Conservation (phyloP, 2,329 filamentous ascomycete genomes). For the Alternaria tenuissima region DNA sequence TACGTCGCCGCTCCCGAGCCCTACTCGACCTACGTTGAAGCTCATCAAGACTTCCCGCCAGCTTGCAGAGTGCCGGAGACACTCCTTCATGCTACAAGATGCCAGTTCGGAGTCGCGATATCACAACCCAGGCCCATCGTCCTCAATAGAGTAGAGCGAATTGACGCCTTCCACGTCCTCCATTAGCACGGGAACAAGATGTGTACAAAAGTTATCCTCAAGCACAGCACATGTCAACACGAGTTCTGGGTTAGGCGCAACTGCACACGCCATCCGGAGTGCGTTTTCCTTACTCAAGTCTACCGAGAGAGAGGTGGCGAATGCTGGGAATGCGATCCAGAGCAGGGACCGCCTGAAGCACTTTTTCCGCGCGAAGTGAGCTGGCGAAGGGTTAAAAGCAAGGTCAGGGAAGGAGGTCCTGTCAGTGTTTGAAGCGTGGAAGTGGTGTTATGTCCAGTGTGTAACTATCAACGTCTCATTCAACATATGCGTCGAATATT, state of each 20-base stretch:
- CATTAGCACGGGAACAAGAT: slow-evolving; percentile 6
- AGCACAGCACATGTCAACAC: slow-evolving; percentile 32
- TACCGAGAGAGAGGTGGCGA: slow-evolving; percentile 30
- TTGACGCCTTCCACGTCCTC: not conserved
- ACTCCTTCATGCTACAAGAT: not conserved
- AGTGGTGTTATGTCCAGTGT: not conserved
- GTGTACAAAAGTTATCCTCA: slow-evolving; percentile 34
- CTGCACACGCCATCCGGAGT: slow-evolving; percentile 26
- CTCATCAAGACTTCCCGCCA: not conserved
- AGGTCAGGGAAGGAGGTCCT: slow-evolving; percentile 1
- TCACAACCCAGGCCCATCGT: not conserved
- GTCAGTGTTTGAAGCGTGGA: slow-evolving; percentile 9
- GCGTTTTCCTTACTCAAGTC: slow-evolving; percentile 25
- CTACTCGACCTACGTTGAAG: not conserved
- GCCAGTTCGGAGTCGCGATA: not conserved
- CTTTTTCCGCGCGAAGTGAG: slow-evolving; percentile 29
- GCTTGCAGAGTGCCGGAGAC: not conserved
- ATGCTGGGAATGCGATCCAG: slow-evolving; percentile 35
- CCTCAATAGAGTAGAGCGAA: not conserved
- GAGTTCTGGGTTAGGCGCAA: slow-evolving; percentile 28
- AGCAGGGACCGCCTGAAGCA: slow-evolving; percentile 32
- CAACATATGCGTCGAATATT: not conserved
- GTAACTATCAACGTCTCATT: not conserved
- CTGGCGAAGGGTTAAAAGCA: slow-evolving; percentile 24
- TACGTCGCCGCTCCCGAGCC: not conserved